These are phyloP conservation scores for Hypoxylon trugodes DNA, from an alignment of 495 filamentous ascomycete genomes.

Conservation along the genomic window DNA sequence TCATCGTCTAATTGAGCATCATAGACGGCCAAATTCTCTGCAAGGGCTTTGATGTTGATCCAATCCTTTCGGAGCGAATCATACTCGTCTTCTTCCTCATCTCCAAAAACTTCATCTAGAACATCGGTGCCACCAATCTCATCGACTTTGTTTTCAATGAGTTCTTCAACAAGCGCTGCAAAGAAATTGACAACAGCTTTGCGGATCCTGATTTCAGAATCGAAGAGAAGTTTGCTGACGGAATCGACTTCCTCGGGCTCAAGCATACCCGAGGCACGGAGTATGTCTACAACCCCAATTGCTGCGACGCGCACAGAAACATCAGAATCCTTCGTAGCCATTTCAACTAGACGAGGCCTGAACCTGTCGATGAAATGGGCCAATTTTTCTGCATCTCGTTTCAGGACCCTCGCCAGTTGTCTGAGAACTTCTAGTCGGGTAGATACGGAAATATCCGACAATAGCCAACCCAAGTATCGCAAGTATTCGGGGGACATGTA, in stretches of 20 bases:
- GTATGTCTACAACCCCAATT: constrained; percentile 79
- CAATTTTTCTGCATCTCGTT: constrained; percentile 78
- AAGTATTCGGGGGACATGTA: constrained; percentile 90
- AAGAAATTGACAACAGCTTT: constrained; percentile 92
- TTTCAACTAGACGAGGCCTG: constrained; percentile 87
- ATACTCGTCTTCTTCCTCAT: constrained; percentile 79
- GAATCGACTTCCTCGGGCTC: constrained; percentile 90
- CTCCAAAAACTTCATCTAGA: constrained; percentile 71
- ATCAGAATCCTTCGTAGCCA: constrained; percentile 85
- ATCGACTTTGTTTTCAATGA: constrained; percentile 80
- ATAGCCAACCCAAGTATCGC: constrained; percentile 92
- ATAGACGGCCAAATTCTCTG: constrained; percentile 82
- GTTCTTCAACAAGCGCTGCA: constrained; percentile 80
- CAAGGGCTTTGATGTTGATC: constrained; percentile 90
- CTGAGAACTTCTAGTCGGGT: constrained; percentile 82
- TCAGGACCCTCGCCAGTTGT: constrained; percentile 79
- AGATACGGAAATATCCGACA: constrained; percentile 76
- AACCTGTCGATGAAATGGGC: constrained; percentile 92
- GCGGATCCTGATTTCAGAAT: constrained; percentile 81
- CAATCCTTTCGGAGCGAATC: constrained; percentile 79
- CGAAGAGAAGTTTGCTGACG: constrained; percentile 85
- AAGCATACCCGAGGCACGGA: constrained; percentile 84
- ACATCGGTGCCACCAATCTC: constrained; percentile 73
- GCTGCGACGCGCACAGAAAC: constrained; percentile 76
- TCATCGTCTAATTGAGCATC: constrained; percentile 63